These are phyloP conservation scores for Scenedesmus sp. DNA, from an alignment of 163 green algal genomes.

Conservation along the genomic window DNA sequence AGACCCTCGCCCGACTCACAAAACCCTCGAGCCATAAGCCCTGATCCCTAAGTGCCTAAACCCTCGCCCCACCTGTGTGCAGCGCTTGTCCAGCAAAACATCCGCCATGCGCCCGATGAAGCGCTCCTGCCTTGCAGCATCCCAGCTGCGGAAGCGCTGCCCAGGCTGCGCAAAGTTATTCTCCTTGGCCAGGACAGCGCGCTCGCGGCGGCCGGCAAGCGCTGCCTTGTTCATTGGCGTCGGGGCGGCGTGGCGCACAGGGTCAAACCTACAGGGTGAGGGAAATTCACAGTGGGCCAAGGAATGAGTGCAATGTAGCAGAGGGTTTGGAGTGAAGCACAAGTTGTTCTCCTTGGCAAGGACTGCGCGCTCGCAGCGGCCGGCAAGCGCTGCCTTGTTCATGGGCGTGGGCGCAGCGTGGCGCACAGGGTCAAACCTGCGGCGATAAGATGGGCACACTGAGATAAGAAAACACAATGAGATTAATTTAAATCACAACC, in stretches of 20 bases:
- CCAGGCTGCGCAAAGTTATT: conserved; percentile 95
- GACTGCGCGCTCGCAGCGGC: conserved; percentile 78
- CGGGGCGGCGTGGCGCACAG: conserved; percentile 83
- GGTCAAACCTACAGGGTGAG: conserved; percentile 80
- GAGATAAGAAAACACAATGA: too few species aligned
- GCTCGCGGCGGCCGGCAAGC: conserved; percentile 80
- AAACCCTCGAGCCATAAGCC: too few species aligned
- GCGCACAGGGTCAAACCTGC: not conserved
- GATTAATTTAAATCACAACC: conserved; percentile 47
- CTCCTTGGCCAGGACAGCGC: conserved; percentile 91
- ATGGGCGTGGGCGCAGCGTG: not conserved
- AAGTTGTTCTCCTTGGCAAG: conserved; percentile 98
- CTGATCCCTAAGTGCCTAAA: too few species aligned
- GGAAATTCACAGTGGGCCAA: not conserved
- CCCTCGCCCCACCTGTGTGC: conserved; percentile 63
- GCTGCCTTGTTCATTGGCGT: conserved; percentile 71
- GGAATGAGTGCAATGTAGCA: not conserved
- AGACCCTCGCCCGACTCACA: too few species aligned
- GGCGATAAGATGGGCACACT: too few species aligned
- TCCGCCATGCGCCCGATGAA: conserved; percentile 86
- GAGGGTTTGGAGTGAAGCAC: not conserved
- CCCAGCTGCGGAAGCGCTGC: conserved; percentile 80
- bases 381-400: conserved; percentile 65
- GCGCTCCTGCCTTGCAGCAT: conserved; percentile 75
- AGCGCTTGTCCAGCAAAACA: conserved; percentile 83